These are phyloP conservation scores for Mrakia frigida DNA, from an alignment of 768 basidiomycete genomes.

Conservation along the genomic window DNA sequence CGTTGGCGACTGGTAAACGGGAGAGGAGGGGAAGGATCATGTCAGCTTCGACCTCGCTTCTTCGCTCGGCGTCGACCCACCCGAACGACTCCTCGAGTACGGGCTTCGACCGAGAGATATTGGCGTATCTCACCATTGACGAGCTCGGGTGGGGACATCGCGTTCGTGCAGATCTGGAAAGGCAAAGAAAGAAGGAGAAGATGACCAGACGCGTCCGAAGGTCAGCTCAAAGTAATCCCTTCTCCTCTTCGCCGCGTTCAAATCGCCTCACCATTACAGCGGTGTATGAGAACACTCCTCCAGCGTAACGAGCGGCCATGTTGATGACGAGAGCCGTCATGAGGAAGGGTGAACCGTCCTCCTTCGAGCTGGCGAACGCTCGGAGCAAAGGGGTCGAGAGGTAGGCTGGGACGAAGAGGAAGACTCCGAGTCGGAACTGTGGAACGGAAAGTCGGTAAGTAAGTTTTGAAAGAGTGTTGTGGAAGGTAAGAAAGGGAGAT, in stretches of 20 bases:
- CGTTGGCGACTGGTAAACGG: slow-evolving; percentile 77
- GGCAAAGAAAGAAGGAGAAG: neutral
- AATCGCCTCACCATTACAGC: slow-evolving; percentile 62
- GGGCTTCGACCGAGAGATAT: no score
- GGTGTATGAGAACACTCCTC: slow-evolving; percentile 48
- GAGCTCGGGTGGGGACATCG: slow-evolving; percentile 21
- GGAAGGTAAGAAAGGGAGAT: neutral
- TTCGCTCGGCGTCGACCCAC: no score
- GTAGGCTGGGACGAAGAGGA: slow-evolving; percentile 85
- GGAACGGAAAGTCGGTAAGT: slow-evolving; percentile 59
- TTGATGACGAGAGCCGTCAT: slow-evolving; percentile 52
- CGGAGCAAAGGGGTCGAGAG: slow-evolving; percentile 68
- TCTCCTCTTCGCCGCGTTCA: neutral
- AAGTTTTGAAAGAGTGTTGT: neutral
- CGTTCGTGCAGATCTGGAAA: slow-evolving; percentile 6
- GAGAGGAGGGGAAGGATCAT: slow-evolving; percentile 42
- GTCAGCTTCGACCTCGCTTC: neutral
- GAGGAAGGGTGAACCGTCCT: slow-evolving; percentile 68
- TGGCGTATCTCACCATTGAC: slow-evolving; percentile 3
- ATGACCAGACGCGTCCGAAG: neutral
- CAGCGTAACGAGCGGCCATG: slow-evolving; percentile 69
- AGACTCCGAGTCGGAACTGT: slow-evolving; percentile 53
- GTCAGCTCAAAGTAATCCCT: neutral
- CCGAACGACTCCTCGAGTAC: no score
- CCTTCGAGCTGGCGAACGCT: slow-evolving; percentile 60